Percentiles rank a stretch among this genome's conserved stretches.
Conservation (phyloP, 1,284 basidiomycete species). For the Xerocomus nothofagi region DNA sequence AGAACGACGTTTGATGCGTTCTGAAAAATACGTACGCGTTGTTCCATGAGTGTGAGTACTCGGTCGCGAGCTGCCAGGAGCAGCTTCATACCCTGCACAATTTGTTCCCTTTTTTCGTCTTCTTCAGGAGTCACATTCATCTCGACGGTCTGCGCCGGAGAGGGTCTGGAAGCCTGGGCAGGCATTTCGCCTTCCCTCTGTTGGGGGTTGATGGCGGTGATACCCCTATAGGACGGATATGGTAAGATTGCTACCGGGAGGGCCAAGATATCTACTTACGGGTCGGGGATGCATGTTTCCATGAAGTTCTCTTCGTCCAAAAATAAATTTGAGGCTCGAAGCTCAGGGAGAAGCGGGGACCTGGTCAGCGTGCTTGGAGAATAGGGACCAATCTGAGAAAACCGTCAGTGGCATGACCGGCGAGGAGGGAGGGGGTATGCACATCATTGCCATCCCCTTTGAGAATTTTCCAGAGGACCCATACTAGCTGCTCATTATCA, state of each 20-base stretch:
- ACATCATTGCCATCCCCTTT: conserved; percentile 79
- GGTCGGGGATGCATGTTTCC: conserved; percentile 44
- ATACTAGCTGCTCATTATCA: conserved; percentile 72
- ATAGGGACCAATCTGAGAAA: conserved; percentile 67
- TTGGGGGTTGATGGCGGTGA: conserved; percentile 5
- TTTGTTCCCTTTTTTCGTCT: conserved; percentile 39
- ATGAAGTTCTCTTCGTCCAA: conserved; percentile 59
- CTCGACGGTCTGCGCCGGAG: conserved; percentile 14
- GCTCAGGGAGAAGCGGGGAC: conserved; percentile 67
- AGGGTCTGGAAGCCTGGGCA: conserved; percentile 16
- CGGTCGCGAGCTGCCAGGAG: conserved; percentile 66
- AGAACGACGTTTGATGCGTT: not conserved
- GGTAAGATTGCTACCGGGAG: conserved; percentile 11
- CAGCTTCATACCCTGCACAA: conserved; percentile 59
- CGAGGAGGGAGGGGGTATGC: conserved; percentile 26
- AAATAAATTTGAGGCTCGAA: conserved; percentile 64
- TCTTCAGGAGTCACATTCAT: conserved; percentile 32
- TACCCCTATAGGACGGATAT: conserved; percentile 23
- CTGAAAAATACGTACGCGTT: conserved; percentile 49
- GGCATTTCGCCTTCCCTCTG: conserved; percentile 7
- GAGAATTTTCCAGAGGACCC: conserved; percentile 81
- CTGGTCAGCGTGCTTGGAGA: conserved; percentile 68
- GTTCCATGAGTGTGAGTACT: conserved; percentile 68
- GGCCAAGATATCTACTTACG: conserved; percentile 19
- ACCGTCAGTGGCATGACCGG: conserved; percentile 7